Base-by-base conservation (phyloP, 179 eudicot species). In the Beta lomatogona region DNA sequence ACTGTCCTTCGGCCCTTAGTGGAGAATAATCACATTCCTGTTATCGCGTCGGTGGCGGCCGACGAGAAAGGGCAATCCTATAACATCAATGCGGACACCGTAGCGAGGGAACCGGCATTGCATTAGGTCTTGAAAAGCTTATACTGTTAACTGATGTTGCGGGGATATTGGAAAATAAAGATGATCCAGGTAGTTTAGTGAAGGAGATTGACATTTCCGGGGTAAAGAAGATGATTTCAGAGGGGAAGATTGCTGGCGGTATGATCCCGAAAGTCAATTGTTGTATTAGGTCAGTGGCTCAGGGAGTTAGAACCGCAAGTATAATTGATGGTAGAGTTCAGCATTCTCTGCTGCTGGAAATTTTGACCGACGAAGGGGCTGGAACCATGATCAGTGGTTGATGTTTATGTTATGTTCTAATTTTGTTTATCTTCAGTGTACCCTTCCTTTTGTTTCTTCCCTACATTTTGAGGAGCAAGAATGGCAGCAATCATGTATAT, bases 221-320 rank as follows among this genome's bases (percentile, higher is more conserved):
- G 82, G 90, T 90, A 66, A 93, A 89, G 89, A 87, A 78, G 87
- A 91, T 83, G 87, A 55, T 84, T 60, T 78, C 28, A 6, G 87
- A 84, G 10, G 89, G 98, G 69, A 91, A 89, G 84, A 90, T 94
- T 65, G 97, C 91, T 0, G 98, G 96, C 18, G 97, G 97, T 75
- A 94, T 94, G 98, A 94, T 93, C 57, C 98, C 98, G 0, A 94
- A 93, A 83, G 97, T 94, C 81, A 94, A 90, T 78, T 94, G 98
- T 52, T 94, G 97, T 66, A 86, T 92, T 48, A 85, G 96, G 82
- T 90, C 98, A 14, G 59, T 94, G 50, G 94, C 92, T 16, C 94
- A 93, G 76, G 98, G 98, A 50, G 98, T 94, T 22, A 73, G 88
- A 57, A 94, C 98, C 0, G 91, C 97, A 0, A 94, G 98, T 79